Percentiles rank a stretch among this genome's conserved stretches.
Conservation (phyloP, 352 stramenopile species). For the Peronosclerospora sorghi region DNA sequence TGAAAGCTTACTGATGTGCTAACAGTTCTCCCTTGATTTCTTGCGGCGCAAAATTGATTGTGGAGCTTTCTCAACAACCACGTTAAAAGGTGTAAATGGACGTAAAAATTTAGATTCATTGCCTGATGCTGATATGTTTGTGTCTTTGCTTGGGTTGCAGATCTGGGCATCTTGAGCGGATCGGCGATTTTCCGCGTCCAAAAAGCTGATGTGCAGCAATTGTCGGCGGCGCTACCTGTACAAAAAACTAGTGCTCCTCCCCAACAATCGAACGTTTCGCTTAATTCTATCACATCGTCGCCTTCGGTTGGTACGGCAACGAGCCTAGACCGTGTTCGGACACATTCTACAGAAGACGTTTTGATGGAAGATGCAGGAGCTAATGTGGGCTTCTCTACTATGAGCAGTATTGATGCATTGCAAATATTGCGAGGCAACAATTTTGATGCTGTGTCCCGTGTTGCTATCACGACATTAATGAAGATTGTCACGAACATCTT, state of each 20-base stretch:
- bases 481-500: slow-evolving; percentile 82
- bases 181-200: slow-evolving; percentile 82
- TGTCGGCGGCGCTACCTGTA: neutral
- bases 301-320: neutral
- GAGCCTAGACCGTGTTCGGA: neutral
- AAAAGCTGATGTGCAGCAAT: slow-evolving; percentile 3
- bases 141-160: slow-evolving; percentile 15
- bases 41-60: slow-evolving; percentile 57
- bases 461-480: slow-evolving; percentile 60
- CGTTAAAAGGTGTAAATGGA: slow-evolving; percentile 38
- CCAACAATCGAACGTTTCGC: slow-evolving; percentile 10
- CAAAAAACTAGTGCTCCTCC: neutral
- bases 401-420: slow-evolving; percentile 52
- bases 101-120: neutral
- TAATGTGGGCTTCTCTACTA: neutral
- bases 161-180: slow-evolving; percentile 66
- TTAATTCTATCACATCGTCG: slow-evolving; percentile 2
- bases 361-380: slow-evolving; percentile 34
- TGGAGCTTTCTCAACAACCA: slow-evolving; percentile 42
- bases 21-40: slow-evolving; percentile 68
- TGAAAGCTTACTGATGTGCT: slow-evolving; percentile 3
- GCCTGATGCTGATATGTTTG: neutral
- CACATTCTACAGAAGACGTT: slow-evolving; percentile 21
- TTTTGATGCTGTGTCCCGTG: slow-evolving; percentile 63
- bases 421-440: slow-evolving; percentile 60